Evolutionary conservation across 495 filamentous ascomycete species (phyloP).

Genomic region (Friedmanniomyces endolithicus): DNA sequence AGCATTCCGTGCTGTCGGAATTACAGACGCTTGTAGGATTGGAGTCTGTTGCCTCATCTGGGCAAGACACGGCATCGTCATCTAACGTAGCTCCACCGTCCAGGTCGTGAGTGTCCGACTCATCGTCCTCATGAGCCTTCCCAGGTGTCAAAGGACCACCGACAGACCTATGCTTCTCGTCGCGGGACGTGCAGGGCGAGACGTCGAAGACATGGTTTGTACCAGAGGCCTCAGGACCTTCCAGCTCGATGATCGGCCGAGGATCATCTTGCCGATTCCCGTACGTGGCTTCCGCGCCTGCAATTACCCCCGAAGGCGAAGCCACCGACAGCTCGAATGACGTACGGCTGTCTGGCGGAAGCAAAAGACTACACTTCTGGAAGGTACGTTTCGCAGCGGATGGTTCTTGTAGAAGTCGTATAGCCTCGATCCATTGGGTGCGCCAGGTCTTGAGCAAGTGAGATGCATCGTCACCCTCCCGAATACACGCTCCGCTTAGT

Average conservation of each 20-base stretch:
- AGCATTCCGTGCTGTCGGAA: neutral
- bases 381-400: neutral
- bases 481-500: slow-evolving; percentile 2
- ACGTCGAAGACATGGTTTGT: neutral
- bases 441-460: neutral
- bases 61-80: neutral
- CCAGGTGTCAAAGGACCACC: neutral
- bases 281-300: neutral
- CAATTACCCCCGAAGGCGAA: too few relatives aligned
- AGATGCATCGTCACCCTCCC: slow-evolving; percentile 6
- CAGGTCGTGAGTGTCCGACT: neutral
- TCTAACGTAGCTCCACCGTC: neutral
- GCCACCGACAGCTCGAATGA: too few relatives aligned
- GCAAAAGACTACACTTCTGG: neutral
- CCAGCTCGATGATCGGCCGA: neutral
- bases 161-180: neutral
- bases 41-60: neutral
- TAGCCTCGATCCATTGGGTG: neutral
- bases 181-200: neutral
- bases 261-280: neutral
- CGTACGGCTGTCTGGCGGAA: neutral
- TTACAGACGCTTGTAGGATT: neutral
- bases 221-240: neutral
- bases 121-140: neutral
- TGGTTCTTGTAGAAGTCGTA: neutral